Evolutionary conservation across 78 protist genomes (phyloP), one percentile per base, ranked within the genome.

Genomic region (Polysphondylium violaceum): DNA sequence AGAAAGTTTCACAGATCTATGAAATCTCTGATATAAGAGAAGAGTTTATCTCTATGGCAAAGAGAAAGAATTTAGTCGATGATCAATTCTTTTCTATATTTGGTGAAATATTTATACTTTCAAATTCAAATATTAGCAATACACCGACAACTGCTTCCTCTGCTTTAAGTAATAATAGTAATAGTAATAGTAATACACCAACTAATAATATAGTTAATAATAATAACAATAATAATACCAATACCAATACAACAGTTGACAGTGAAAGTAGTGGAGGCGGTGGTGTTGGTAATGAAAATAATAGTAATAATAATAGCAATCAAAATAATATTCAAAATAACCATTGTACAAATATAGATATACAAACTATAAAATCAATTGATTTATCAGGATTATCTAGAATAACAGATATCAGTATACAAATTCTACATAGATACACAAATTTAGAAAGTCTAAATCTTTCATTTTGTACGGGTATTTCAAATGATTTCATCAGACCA

Each of bases 11-110:
- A 21, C 56, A 51, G 27, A 68, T 81, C 23, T 81, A 55, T 68
- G 77, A 81, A 11, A 65, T 67, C 14, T 47, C 77, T 17, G 89
- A 81, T 71, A 65, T 81, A 17, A 65, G 89, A 67, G 89, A 81
- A 29, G 56, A 67, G 41, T 81, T 81, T 40, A 58, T 81, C 25
- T 8, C 63, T 11, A 33, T 81, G 65, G 47, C 89, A 35, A 81
- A 81, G 31, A 27, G 68, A 29, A 81, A 68, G 61, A 65, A 81
- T 55, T 14, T 81, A 27, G 89, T 81, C 3, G 89, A 81, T 29
- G 89, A 81, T 55, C 89, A 81, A 68, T 81, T 67, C 77, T 81
- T 81, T 56, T 53, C 64, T n/a, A 58, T 81, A 4, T 81, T 81
- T 81, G 77, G 89, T 38, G 89, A 81, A 33, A 41, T 81, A 9